Evolutionary conservation across 2,329 filamentous ascomycete genomes (phyloP), one percentile per base, ranked within the genome.

Genomic region (Lizonia empirigonia): DNA sequence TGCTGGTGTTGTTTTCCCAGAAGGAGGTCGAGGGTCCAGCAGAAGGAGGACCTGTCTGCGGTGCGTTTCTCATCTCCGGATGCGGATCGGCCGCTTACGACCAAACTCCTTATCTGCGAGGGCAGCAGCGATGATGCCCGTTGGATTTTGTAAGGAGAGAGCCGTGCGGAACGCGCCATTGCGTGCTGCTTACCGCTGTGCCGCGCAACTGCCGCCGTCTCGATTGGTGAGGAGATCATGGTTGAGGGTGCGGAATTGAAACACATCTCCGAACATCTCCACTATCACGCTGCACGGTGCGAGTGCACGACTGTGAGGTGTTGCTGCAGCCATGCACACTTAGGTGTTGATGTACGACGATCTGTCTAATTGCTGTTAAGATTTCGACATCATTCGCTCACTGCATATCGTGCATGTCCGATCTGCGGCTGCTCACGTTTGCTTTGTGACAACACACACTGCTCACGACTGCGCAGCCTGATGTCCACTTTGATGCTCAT

Each of bases 121-220:
- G n/a, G 42, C 49, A 38, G 42, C 49, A 47, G 32, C 49, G 49
- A 52, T 52, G 37, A 52, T 47, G 42, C 49, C 42, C 49, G 49
- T 42, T 44, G 38, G 29, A 23, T 33, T 33, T 39, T 39, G 32
- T 36, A 38, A 24, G n/a, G 35, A 38, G 35, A 4, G 35, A 18
- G 22, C 35, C 22, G 15, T 23, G 30, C 30, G 30, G 30, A n/a
- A 34, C 8, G 32, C 7, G 16, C 16, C 9, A 42, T 51, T 36
- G 49, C 49, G 49, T 46, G 49, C 30, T 51, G 41, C 22, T 16
- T 36, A 19, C 36, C 39, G 27, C 41, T 40, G 42, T 1, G 22
- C 26, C 32, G 36, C 24, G 15, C n/a, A 33, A 38, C 29, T 24
- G 42, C 34, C 37, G 12, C n/a, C 15, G 33, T 47, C 33, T n/a